These are phyloP conservation scores for Pisolithus thermaeus DNA, from an alignment of 1,284 basidiomycete genomes.

Conservation along the genomic window DNA sequence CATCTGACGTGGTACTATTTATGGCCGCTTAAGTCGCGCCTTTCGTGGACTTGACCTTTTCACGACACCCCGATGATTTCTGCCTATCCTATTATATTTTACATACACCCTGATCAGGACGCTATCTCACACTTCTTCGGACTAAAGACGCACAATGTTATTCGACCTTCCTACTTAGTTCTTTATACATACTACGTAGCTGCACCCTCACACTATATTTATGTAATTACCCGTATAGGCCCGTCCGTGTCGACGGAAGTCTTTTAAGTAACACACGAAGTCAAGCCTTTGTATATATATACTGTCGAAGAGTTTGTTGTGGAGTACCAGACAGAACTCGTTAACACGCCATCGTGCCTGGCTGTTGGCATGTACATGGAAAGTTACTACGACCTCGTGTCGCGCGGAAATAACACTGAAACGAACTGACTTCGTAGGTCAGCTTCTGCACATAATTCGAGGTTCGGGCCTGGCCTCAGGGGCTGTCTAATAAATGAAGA, in stretches of 20 bases:
- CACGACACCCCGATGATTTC: not conserved
- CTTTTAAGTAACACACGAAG: not conserved
- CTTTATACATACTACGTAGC: not conserved
- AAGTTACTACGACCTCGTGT: too few relatives aligned
- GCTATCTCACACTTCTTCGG: not conserved
- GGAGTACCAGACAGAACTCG: too few relatives aligned
- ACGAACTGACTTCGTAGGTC: too few relatives aligned
- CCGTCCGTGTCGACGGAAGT: too few relatives aligned
- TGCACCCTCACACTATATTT: not conserved
- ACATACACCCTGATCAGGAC: conserved; percentile 13
- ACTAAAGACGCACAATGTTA: not conserved
- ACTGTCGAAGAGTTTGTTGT: too few relatives aligned
- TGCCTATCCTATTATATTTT: not conserved
- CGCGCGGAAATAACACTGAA: too few relatives aligned
- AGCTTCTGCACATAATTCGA: too few relatives aligned
- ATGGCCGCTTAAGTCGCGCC: not conserved
- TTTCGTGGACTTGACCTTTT: not conserved
- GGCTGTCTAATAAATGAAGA: too few relatives aligned
- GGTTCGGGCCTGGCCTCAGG: too few relatives aligned
- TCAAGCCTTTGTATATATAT: too few relatives aligned
- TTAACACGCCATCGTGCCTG: too few relatives aligned
- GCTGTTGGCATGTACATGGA: too few relatives aligned
- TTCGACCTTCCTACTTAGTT: not conserved
- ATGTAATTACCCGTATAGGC: not conserved
- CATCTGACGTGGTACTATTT: not conserved